phyloP scores from a whole-genome alignment of 495 filamentous ascomycete species.

The Hyaloscypha finlandica region DNA sequence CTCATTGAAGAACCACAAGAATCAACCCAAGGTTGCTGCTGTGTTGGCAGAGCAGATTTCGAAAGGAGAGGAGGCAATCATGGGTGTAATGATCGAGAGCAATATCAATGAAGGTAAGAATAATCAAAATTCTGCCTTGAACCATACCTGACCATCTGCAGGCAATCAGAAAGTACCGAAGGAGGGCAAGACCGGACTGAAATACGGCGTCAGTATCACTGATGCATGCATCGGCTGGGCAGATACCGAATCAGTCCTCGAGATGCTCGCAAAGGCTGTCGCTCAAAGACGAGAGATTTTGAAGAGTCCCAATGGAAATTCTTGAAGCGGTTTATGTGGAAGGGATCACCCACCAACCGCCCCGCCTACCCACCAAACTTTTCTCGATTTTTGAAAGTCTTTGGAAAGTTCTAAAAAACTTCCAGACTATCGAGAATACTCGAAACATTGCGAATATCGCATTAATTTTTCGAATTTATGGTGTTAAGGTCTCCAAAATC shows the following conservation, averaged over 20 bases:
- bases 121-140: conserved; percentile 11
- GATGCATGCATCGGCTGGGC: conserved; percentile 97
- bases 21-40: conserved; percentile 93
- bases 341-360: no score
- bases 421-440: no score
- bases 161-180: conserved; percentile 89
- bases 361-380: no score
- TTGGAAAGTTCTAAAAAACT: no score
- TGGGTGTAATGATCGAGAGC: conserved; percentile 99
- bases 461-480: no score
- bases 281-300: conserved; percentile 59
- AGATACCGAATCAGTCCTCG: conserved; percentile 82
- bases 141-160: conserved; percentile 36
- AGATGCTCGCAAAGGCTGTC: conserved; percentile 79
- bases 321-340: conserved; percentile 13
- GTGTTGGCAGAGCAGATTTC: conserved; percentile 81
- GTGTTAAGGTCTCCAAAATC: no score
- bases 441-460: no score
- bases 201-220: conserved; percentile 96
- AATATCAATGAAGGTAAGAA: conserved; percentile 85
- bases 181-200: conserved; percentile 85
- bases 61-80: conserved; percentile 81
- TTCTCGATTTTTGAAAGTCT: no score
- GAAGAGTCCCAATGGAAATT: conserved; percentile 24
- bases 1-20: conserved; percentile 93